Evolutionary conservation across 2,329 filamentous ascomycete genomes (phyloP).

Genomic region (Cladophialophora chaetospira): DNA sequence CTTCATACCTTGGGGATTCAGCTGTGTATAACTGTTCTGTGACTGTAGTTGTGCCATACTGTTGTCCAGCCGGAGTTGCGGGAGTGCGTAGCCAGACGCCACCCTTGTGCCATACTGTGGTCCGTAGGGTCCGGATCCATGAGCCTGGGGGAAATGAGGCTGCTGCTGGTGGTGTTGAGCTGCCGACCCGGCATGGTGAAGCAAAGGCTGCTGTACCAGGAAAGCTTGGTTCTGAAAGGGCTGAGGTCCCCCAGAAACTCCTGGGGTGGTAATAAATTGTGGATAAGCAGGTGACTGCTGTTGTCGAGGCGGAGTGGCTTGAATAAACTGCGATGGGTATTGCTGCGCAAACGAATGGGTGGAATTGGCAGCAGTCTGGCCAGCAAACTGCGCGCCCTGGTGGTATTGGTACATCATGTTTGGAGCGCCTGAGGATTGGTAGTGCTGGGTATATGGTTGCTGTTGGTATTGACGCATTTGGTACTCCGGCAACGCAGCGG

Average conservation of each 20-base stretch:
- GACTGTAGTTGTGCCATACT: slow-evolving; percentile 13
- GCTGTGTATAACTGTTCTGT: slow-evolving; percentile 20
- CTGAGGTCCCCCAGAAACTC: slow-evolving; percentile 3
- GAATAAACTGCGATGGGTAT: slow-evolving; percentile 32
- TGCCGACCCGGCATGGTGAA: slow-evolving; percentile 9
- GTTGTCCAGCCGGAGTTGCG: slow-evolving; percentile 27
- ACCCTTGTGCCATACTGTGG: slow-evolving; percentile 15
- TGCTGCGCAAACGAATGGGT: slow-evolving; percentile 27
- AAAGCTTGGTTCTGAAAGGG: slow-evolving; percentile 18
- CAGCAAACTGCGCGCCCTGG: slow-evolving; percentile 33
- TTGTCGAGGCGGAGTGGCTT: slow-evolving; percentile 22
- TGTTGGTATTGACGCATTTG: slow-evolving; percentile 31
- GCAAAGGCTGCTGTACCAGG: slow-evolving; percentile 22
- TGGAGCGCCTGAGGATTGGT: slow-evolving; percentile 10
- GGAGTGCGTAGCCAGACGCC: slow-evolving; percentile 22
- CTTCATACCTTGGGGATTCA: slow-evolving; percentile 23
- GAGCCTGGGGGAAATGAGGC: slow-evolving; percentile 17
- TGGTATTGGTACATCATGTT: slow-evolving; percentile 33
- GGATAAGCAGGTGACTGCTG: slow-evolving; percentile 22
- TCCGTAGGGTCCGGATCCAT: slow-evolving; percentile 7
- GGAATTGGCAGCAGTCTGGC: slow-evolving; percentile 30
- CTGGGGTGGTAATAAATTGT: slow-evolving; percentile 13
- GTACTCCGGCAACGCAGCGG: slow-evolving; percentile 34
- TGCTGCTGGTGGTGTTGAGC: slow-evolving; percentile 15
- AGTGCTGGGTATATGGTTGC: slow-evolving; percentile 25